These are phyloP conservation scores for Murraya koenigii DNA, from an alignment of 345 rosid species.

Conservation along the genomic window DNA sequence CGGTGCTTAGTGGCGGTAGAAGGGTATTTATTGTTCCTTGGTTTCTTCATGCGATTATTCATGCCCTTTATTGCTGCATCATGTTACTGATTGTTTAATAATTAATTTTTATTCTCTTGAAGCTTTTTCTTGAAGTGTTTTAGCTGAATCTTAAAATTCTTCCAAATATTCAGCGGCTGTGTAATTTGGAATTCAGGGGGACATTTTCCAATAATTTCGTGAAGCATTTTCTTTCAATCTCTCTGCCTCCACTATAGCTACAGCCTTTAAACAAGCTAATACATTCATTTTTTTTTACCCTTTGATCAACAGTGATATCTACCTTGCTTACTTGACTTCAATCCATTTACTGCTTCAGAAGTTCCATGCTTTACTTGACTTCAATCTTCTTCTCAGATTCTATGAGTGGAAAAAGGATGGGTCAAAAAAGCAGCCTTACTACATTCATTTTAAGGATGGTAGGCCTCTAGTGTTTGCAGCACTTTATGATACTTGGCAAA, in stretches of 20 bases:
- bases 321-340: neutral
- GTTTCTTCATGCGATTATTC: neutral
- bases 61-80: neutral
- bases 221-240: constrained; percentile 1
- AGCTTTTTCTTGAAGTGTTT: constrained; percentile 2
- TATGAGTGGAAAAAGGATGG: constrained; percentile 98
- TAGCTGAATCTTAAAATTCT: neutral
- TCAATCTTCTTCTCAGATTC: constrained; percentile 46
- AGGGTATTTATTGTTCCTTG: constrained; percentile 53
- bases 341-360: neutral
- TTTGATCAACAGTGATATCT: neutral
- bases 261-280: neutral
- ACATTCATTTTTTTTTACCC: neutral
- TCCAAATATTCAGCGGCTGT: neutral
- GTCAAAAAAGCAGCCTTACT: constrained; percentile 86
- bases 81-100: neutral
- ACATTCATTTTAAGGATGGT: constrained; percentile 78
- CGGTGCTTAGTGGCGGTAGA: constrained; percentile 80
- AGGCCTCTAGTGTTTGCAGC: constrained; percentile 91
- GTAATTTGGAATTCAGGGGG: neutral
- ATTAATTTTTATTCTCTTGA: neutral
- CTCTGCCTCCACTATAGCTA: neutral
- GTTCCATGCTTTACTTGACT: neutral
- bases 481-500: constrained; percentile 82
- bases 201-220: neutral